Evolutionary conservation across 176 grass and related monocot genomes (phyloP), one percentile per base, ranked within the genome.

Genomic region (Themeda triandra): DNA sequence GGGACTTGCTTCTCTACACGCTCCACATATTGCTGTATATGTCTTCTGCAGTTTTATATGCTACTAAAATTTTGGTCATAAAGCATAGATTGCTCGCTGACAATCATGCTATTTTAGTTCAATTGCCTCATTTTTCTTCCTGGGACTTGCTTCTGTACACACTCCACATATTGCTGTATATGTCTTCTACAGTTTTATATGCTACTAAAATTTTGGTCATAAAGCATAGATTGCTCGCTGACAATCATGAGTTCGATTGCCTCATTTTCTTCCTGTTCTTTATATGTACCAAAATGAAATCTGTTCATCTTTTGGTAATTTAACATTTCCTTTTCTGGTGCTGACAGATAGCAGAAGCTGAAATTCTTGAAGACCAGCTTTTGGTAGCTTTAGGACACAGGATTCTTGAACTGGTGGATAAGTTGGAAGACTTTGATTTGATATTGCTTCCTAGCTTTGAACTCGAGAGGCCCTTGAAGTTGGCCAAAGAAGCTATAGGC

Each of bases 401-500:
- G 78, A 99, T 99, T 89, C 82, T 99, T 58, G 97, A 99, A 81
- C 90, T 99, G 39, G 92, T 89, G 71, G 97, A 99, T 23, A 90
- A 94, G 64, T 68, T 99, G 39, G 97, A 99, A 42, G 92, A 99
- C 63, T 99, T 99, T 27, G 97, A 99, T 81, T 82, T 99, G 84
- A 92, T 89, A 66, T 53, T 99, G 71, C 93, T 99, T 79, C 92
- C 97, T 56, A 94, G 83, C 83, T 89, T 84, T 44, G 97, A 99
- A 48, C 79, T 99, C 41, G 88, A 92, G 90, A 96, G 85, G 80
- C 92, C 97, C 23, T 70, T 96, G 40, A 65, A 80, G 72, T 75
- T 99, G 88, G 97, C 97, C 8, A 92, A 92, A 87, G 93, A 99
- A 83, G 97, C 97, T 58, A 96, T 96, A 78, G 97, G 97, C 63